Conservation (phyloP, 306 rosid genomes). For the Prunus mongolica region DNA sequence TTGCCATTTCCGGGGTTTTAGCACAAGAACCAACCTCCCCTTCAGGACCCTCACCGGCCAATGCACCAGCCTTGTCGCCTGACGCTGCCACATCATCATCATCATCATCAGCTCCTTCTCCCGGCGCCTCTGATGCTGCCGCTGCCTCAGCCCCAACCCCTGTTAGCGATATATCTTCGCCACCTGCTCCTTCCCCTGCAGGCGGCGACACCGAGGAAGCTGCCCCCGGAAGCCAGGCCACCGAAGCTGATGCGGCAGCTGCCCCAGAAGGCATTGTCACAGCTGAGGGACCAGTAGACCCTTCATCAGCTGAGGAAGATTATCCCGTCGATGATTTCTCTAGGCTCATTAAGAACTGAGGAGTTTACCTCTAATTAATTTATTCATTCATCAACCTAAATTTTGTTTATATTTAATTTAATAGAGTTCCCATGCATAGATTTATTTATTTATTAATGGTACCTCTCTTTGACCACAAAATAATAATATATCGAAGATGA, state of each 20-base stretch:
- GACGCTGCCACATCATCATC: background rate
- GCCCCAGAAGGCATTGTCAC: background rate
- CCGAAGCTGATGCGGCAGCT: background rate
- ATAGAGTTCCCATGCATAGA: background rate
- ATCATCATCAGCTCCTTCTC: background rate
- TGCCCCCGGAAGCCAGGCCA: background rate
- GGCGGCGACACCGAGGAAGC: background rate
- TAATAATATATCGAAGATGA: too few relatives aligned
- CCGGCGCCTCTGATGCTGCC: background rate
- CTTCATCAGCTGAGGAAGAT: background rate
- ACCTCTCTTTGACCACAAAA: too few relatives aligned
- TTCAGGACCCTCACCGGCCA: slow-evolving; percentile 17
- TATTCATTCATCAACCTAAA: background rate
- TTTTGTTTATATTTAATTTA: background rate
- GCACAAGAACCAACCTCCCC: slow-evolving; percentile 22
- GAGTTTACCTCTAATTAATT: background rate
- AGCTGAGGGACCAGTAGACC: background rate
- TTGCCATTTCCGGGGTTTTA: slow-evolving; percentile 34
- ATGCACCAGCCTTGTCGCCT: slow-evolving; percentile 11
- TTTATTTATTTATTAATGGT: background rate
- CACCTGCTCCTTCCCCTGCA: background rate
- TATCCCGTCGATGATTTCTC: slow-evolving; percentile 19
- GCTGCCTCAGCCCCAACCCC: slow-evolving; percentile 11
- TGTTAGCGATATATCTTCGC: background rate
- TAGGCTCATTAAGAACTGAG: slow-evolving; percentile 6